Evolutionary conservation across 2,329 filamentous ascomycete species (phyloP).

Genomic region (Cercospora sp.): DNA sequence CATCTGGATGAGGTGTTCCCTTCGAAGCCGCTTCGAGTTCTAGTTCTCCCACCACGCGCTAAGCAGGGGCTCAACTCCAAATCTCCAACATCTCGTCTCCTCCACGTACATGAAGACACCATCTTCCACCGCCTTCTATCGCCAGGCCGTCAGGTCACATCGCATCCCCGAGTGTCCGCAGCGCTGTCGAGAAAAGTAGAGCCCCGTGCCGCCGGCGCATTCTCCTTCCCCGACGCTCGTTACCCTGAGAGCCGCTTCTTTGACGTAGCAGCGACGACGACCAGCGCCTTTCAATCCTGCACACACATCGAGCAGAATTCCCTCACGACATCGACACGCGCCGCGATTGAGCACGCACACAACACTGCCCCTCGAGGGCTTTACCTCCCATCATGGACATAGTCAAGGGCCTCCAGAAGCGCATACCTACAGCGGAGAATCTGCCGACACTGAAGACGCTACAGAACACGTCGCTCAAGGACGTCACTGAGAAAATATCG

Average conservation of each 20-base stretch:
- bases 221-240: slow-evolving; percentile 25
- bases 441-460: slow-evolving; percentile 48
- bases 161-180: neutral
- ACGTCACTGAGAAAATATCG: slow-evolving; percentile 44
- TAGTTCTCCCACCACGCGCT: neutral
- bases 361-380: slow-evolving; percentile 25
- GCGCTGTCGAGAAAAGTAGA: neutral
- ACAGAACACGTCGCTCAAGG: slow-evolving; percentile 37
- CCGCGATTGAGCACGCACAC: slow-evolving; percentile 23
- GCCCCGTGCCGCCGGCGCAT: slow-evolving; percentile 3
- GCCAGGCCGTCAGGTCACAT: neutral
- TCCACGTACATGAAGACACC: neutral
- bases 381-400: slow-evolving; percentile 42
- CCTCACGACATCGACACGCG: neutral
- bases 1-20: neutral
- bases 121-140: neutral
- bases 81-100: neutral
- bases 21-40: neutral
- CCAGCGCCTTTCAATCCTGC: slow-evolving; percentile 1
- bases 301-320: neutral
- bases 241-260: slow-evolving; percentile 7
- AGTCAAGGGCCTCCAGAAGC: slow-evolving; percentile 47
- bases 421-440: slow-evolving; percentile 47
- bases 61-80: slow-evolving; percentile 2
- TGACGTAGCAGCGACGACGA: slow-evolving; percentile 12